phyloP scores from a whole-genome alignment of 129 eudicot genomes.

The Pseudognaphalium luteoalbum region DNA sequence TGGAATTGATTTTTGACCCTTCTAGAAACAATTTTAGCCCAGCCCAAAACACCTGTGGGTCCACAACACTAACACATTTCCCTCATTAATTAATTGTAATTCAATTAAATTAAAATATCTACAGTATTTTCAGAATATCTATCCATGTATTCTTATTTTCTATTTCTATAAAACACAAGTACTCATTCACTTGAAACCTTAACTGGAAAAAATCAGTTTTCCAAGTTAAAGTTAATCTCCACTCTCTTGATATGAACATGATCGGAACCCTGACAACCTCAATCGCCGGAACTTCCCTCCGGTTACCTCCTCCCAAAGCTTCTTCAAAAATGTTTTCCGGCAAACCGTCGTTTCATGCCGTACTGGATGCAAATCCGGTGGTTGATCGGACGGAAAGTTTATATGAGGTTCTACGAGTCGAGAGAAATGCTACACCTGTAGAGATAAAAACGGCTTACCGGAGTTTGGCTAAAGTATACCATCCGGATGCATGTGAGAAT shows the following conservation, averaged over 20 bases:
- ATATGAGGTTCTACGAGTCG: constrained; percentile 68
- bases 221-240: too few relatives aligned
- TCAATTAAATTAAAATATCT: neutral
- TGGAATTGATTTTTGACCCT: neutral
- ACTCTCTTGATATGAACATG: constrained; percentile 4
- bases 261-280: constrained; percentile 18
- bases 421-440: constrained; percentile 49
- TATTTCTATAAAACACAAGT: neutral
- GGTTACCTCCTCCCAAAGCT: constrained; percentile 5
- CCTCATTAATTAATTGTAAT: neutral
- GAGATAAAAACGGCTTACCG: constrained; percentile 90
- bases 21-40: constrained; percentile 17
- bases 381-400: constrained; percentile 22
- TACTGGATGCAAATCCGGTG: constrained; percentile 28
- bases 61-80: neutral
- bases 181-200: too few relatives aligned
- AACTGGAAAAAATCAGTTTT: too few relatives aligned
- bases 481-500: constrained; percentile 62
- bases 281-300: neutral
- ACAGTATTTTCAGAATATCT: neutral
- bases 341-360: constrained; percentile 33
- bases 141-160: neutral
- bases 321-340: constrained; percentile 7
- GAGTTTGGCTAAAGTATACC: constrained; percentile 76
- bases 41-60: neutral